Percentiles rank a stretch among this genome's conserved stretches.
Conservation (phyloP, 2,329 filamentous ascomycete species). For the Myriosclerotinia curreyana region DNA sequence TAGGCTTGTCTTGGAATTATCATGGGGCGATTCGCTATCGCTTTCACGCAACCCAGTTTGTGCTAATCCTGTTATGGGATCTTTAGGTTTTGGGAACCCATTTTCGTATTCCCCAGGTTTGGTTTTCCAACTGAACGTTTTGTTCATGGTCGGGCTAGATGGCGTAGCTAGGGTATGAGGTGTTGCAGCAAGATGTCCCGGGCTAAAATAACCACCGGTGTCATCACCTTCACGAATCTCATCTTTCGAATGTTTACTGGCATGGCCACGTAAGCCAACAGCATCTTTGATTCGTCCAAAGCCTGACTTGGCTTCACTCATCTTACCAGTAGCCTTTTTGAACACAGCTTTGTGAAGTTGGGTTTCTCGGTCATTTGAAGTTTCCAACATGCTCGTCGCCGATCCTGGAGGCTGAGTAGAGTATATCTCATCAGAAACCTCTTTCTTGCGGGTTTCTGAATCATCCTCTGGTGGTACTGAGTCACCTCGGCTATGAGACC, state of each 20-base stretch:
- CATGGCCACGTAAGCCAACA: constrained; percentile 58
- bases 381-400: constrained; percentile 48
- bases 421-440: constrained; percentile 46
- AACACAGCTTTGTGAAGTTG: constrained; percentile 63
- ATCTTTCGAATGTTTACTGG: constrained; percentile 55
- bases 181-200: constrained; percentile 29
- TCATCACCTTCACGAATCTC: constrained; percentile 38
- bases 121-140: constrained; percentile 61
- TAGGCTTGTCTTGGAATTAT: constrained; percentile 23
- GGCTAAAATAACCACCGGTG: constrained; percentile 30
- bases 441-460: constrained; percentile 41
- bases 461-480: constrained; percentile 54
- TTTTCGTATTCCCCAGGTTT: constrained; percentile 58
- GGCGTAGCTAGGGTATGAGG: constrained; percentile 25
- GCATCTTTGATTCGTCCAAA: constrained; percentile 83
- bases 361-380: constrained; percentile 53
- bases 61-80: constrained; percentile 16
- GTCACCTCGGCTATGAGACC: constrained; percentile 50
- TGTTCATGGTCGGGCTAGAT: constrained; percentile 40
- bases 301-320: constrained; percentile 77
- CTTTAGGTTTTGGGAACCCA: constrained; percentile 33
- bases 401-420: constrained; percentile 47
- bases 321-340: constrained; percentile 75
- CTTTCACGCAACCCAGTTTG: constrained; percentile 18
- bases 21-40: constrained; percentile 25